These are phyloP conservation scores for Lipomyces yamanashiensis DNA, from an alignment of 805 yeast genomes.

Conservation along the genomic window DNA sequence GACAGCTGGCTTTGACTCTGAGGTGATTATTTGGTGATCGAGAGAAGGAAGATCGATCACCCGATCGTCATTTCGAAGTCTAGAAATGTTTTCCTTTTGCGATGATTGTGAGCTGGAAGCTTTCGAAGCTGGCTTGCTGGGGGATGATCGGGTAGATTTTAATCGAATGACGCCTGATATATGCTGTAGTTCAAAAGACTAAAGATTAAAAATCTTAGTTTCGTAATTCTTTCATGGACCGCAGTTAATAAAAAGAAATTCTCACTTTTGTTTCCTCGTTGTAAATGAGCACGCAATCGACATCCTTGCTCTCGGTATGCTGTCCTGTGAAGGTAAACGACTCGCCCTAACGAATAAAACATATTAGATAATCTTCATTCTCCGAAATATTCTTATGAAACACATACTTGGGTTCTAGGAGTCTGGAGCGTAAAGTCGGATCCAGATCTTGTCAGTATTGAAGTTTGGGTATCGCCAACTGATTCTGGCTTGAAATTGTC, in stretches of 20 bases:
- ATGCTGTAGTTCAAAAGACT: conserved; percentile 30
- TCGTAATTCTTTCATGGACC: not conserved
- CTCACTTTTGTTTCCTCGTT: conserved; percentile 29
- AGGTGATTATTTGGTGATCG: not conserved
- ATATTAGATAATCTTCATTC: not conserved
- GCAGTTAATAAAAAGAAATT: not conserved
- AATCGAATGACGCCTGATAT: conserved; percentile 26
- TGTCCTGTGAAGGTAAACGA: conserved; percentile 32
- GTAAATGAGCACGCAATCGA: conserved; percentile 36
- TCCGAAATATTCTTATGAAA: not conserved
- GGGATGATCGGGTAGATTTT: conserved; percentile 25
- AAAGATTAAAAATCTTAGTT: not conserved
- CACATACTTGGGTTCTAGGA: conserved; percentile 29
- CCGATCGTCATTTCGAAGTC: conserved; percentile 5
- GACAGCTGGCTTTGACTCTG: not conserved
- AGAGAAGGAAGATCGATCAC: conserved; percentile 27
- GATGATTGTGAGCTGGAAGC: conserved; percentile 14
- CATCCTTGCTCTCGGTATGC: conserved; percentile 27
- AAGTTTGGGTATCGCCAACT: conserved; percentile 28
- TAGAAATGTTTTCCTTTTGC: conserved; percentile 6
- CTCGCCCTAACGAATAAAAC: conserved; percentile 19
- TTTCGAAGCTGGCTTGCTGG: conserved; percentile 10
- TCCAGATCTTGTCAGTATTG: conserved; percentile 28
- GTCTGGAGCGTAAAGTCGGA: conserved; percentile 32
- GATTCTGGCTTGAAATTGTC: conserved; percentile 40